Conservation (phyloP, 305 asterid genomes). For the Rubia balearica region DNA sequence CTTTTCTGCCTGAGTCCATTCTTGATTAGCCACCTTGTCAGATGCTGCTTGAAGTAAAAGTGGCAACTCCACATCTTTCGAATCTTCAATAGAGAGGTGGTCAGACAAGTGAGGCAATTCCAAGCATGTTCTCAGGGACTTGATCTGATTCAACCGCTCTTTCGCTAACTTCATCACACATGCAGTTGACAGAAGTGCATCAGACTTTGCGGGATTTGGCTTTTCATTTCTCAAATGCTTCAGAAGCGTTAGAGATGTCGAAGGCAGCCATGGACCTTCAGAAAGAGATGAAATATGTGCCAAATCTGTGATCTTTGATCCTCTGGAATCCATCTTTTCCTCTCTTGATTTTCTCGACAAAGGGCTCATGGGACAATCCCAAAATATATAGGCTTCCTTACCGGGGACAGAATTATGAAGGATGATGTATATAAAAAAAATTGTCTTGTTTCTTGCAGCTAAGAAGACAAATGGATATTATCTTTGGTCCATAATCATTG, state of each 20-base stretch:
- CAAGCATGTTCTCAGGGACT: neutral
- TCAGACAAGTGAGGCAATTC: neutral
- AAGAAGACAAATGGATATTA: no score
- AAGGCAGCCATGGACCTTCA: neutral
- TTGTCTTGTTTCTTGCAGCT: no score
- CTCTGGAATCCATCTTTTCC: neutral
- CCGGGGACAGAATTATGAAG: no score
- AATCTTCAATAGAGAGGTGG: neutral
- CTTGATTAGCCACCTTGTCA: constrained; percentile 11
- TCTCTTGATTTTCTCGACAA: neutral
- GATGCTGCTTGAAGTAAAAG: constrained; percentile 26
- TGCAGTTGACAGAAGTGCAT: neutral
- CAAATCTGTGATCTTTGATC: neutral
- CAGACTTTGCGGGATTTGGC: neutral
- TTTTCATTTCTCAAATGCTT: neutral
- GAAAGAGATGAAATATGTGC: neutral
- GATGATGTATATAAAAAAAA: no score
- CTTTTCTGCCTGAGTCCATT: constrained; percentile 20
- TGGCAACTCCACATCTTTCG: constrained; percentile 23
- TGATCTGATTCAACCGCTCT: neutral
- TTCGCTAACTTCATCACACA: neutral
- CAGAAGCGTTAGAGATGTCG: neutral
- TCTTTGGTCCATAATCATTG: neutral
- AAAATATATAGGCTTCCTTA: neutral
- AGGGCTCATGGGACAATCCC: neutral